Evolutionary conservation across 441 rosid species (phyloP).

Genomic region (Adansonia grandidieri): DNA sequence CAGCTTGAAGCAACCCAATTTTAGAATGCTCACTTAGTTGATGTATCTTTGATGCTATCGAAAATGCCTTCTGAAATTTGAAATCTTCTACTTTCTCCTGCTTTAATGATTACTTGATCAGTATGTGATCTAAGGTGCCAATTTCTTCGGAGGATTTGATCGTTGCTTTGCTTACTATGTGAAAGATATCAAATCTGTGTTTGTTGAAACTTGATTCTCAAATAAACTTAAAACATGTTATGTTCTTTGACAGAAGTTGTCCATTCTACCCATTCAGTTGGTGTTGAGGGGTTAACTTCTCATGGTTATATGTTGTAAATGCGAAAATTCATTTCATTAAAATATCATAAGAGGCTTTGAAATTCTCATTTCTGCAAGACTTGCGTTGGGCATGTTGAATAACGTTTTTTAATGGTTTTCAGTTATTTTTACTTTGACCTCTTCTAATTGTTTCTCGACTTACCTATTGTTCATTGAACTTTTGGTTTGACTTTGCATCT

Average conservation of each 20-base stretch:
- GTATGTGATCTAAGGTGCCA: background rate
- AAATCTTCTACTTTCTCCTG: background rate
- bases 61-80: background rate
- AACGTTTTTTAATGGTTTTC: background rate
- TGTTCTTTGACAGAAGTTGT: background rate
- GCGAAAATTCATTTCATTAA: background rate
- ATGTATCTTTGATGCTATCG: background rate
- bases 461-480: background rate
- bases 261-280: background rate
- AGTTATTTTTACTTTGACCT: background rate
- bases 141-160: slow-evolving; percentile 4
- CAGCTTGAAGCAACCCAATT: background rate
- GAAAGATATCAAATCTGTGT: background rate
- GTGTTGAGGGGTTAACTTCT: background rate
- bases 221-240: background rate
- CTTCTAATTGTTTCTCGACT: background rate
- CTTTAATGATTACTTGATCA: slow-evolving; percentile 3
- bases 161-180: background rate
- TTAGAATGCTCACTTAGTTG: background rate
- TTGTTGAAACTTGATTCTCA: background rate
- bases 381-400: background rate
- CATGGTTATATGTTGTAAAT: background rate
- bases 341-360: background rate
- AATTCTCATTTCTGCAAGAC: background rate
- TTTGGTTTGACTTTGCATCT: background rate